Conservation (phyloP, 495 filamentous ascomycete genomes). For the Penicillium taxi region DNA sequence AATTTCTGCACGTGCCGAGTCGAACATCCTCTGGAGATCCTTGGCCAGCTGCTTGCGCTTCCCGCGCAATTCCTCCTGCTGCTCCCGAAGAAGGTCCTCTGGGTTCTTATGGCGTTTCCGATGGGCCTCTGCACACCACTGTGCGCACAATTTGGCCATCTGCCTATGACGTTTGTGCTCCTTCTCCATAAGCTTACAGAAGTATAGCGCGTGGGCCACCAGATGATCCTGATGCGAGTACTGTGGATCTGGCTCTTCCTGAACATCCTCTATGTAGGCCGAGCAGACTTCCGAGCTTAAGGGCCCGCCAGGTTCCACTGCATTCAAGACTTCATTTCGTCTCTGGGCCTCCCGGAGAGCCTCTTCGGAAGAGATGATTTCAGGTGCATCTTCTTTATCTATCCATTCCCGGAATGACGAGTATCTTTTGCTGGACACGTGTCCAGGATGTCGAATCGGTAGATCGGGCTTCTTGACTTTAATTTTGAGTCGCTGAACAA, state of each 20-base stretch:
- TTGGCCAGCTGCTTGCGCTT: constrained; percentile 62
- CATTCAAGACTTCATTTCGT: constrained; percentile 54
- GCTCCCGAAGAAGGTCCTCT: constrained; percentile 40
- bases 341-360: constrained; percentile 44
- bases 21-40: constrained; percentile 67
- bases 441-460: constrained; percentile 44
- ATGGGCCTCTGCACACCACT: constrained; percentile 41
- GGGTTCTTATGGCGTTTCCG: constrained; percentile 40
- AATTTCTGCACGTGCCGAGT: constrained; percentile 66
- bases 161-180: constrained; percentile 66
- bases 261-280: constrained; percentile 67
- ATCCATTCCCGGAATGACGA: constrained; percentile 52
- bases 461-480: constrained; percentile 47
- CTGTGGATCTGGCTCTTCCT: constrained; percentile 62
- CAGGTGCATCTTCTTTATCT: constrained; percentile 35
- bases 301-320: constrained; percentile 63
- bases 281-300: constrained; percentile 65
- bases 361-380: constrained; percentile 46
- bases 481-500: constrained; percentile 41
- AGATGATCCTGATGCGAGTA: constrained; percentile 84
- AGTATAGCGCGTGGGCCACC: constrained; percentile 68
- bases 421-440: constrained; percentile 40
- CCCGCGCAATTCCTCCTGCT: constrained; percentile 41
- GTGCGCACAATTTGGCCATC: constrained; percentile 36
- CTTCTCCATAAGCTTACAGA: constrained; percentile 65